Evolutionary conservation across 176 grass and related monocot species (phyloP).

Genomic region (Eleusine coracana): DNA sequence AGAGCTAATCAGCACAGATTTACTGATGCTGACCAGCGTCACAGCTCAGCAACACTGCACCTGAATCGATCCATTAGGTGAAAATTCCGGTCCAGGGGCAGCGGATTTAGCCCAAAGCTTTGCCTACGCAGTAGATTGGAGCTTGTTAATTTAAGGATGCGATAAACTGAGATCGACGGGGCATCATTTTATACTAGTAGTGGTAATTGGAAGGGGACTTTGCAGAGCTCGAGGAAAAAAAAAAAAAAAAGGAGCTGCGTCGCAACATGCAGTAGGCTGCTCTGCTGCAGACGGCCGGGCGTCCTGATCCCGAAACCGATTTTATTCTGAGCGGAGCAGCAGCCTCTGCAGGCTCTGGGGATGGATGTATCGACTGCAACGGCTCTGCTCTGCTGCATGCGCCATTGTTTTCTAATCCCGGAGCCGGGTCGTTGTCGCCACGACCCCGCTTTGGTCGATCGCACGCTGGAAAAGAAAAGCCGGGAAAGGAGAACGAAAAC

Average conservation of each 20-base stretch:
- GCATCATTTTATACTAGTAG: neutral
- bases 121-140: neutral
- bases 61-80: neutral
- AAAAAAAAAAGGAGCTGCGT: neutral
- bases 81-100: neutral
- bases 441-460: neutral
- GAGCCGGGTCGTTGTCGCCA: neutral
- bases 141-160: neutral
- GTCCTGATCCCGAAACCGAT: constrained; percentile 30
- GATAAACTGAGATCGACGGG: neutral
- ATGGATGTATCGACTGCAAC: neutral
- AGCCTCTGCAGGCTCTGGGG: neutral
- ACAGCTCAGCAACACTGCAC: neutral
- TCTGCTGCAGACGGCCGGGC: neutral
- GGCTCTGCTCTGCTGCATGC: neutral
- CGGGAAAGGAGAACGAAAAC: too few relatives aligned
- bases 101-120: neutral
- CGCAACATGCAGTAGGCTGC: neutral
- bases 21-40: neutral
- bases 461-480: neutral
- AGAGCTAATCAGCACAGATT: neutral
- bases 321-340: neutral
- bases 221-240: neutral
- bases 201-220: neutral
- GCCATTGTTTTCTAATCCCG: constrained; percentile 22